A percentile compares a stretch with the other conserved stretches of the same genome.
These are phyloP conservation scores for Kandelia obovata DNA, from an alignment of 345 rosid genomes.

Conservation along the genomic window DNA sequence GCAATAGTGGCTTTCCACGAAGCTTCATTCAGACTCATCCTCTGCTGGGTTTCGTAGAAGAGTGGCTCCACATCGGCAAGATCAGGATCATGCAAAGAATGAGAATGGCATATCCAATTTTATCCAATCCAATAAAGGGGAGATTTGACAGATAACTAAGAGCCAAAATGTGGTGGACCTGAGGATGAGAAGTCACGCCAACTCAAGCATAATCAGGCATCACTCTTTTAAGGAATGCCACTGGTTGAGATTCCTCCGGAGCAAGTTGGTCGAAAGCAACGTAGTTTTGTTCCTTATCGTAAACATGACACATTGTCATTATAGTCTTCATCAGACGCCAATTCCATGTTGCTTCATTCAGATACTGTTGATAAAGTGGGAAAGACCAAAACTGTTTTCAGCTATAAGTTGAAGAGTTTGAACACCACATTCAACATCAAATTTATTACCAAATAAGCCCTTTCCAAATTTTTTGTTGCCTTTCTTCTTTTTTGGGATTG, in stretches of 20 bases:
- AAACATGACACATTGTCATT: constrained; percentile 86
- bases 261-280: constrained; percentile 64
- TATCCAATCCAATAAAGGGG: constrained; percentile 12
- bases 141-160: constrained; percentile 17
- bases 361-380: constrained; percentile 47
- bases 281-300: constrained; percentile 62
- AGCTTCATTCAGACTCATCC: constrained; percentile 22
- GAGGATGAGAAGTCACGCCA: not conserved
- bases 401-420: not conserved
- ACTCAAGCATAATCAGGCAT: constrained; percentile 67
- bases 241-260: constrained; percentile 64
- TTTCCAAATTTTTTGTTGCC: too few relatives aligned
- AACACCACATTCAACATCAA: not conserved
- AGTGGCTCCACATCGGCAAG: not conserved
- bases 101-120: constrained; percentile 22
- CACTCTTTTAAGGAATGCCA: constrained; percentile 63
- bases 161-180: constrained; percentile 8
- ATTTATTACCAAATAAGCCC: too few relatives aligned
- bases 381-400: too few relatives aligned
- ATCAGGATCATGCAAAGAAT: constrained; percentile 4
- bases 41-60: not conserved
- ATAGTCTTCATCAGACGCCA: constrained; percentile 95
- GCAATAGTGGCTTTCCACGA: constrained; percentile 17
- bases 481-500: too few relatives aligned
- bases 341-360: constrained; percentile 80